Evolutionary conservation across 257 asterid genomes (phyloP).

Genomic region (Solanum sejunctum): DNA sequence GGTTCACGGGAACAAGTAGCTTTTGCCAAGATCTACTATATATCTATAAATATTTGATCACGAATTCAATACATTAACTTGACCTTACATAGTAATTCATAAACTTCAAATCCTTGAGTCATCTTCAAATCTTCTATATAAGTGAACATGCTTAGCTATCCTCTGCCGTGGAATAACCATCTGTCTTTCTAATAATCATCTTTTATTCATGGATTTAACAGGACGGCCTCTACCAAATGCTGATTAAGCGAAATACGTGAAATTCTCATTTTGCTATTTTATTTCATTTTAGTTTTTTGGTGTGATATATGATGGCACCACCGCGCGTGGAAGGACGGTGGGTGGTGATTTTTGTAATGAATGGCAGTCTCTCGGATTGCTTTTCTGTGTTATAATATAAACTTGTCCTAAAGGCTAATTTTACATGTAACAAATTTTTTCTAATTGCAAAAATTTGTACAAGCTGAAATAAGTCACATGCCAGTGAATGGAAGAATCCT

Average conservation of each 20-base stretch:
- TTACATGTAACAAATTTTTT: background rate
- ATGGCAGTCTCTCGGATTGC: background rate
- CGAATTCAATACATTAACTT: background rate
- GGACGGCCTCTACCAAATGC: conserved; percentile 32
- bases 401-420: background rate
- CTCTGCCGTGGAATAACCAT: background rate
- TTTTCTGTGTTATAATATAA: background rate
- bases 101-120: background rate
- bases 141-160: background rate
- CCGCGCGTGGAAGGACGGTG: background rate
- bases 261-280: background rate
- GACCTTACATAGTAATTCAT: background rate
- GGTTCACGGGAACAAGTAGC: background rate
- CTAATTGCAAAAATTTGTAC: background rate
- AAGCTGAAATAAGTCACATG: background rate
- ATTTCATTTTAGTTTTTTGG: background rate
- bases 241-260: background rate
- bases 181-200: background rate
- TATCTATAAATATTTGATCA: background rate
- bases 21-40: background rate
- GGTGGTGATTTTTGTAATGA: background rate
- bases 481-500: background rate
- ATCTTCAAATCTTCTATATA: background rate
- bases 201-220: background rate
- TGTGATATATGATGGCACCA: background rate